These are phyloP conservation scores for Ceratobasidium papillatum DNA, from an alignment of 1,284 basidiomycete genomes.

Conservation along the genomic window DNA sequence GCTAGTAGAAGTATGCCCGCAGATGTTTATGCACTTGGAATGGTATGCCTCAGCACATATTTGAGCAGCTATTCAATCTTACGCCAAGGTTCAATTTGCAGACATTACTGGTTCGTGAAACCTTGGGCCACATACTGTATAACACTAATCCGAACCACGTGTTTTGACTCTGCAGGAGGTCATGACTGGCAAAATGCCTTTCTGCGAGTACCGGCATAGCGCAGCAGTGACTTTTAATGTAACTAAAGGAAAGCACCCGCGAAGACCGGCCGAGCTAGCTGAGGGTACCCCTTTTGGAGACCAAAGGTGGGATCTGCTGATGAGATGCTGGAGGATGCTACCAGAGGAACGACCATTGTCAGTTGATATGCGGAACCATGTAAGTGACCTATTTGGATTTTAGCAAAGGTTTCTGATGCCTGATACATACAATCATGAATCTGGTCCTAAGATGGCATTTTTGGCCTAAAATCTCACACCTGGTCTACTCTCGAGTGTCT, in stretches of 20 bases:
- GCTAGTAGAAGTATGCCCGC: neutral
- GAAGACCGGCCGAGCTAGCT: neutral
- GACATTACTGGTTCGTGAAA: constrained; percentile 2
- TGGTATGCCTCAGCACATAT: neutral
- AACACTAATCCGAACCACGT: too few relatives aligned
- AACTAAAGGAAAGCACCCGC: neutral
- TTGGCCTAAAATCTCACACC: too few relatives aligned
- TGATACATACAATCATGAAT: neutral
- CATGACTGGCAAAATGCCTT: neutral
- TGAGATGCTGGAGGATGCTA: neutral
- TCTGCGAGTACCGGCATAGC: neutral
- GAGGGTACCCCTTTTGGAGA: neutral
- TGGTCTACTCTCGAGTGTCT: too few relatives aligned
- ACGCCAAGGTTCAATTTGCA: neutral
- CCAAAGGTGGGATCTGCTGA: neutral
- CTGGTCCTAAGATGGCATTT: too few relatives aligned
- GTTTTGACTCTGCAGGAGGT: neutral
- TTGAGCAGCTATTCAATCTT: too few relatives aligned
- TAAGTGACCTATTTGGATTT: neutral
- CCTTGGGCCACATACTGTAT: too few relatives aligned
- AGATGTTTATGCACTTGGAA: constrained; percentile 21
- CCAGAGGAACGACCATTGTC: neutral
- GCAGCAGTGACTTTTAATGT: neutral
- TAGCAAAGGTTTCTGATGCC: neutral
- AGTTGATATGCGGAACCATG: neutral